Evolutionary conservation across 129 eudicot genomes (phyloP).

Genomic region (Glebionis coronaria): DNA sequence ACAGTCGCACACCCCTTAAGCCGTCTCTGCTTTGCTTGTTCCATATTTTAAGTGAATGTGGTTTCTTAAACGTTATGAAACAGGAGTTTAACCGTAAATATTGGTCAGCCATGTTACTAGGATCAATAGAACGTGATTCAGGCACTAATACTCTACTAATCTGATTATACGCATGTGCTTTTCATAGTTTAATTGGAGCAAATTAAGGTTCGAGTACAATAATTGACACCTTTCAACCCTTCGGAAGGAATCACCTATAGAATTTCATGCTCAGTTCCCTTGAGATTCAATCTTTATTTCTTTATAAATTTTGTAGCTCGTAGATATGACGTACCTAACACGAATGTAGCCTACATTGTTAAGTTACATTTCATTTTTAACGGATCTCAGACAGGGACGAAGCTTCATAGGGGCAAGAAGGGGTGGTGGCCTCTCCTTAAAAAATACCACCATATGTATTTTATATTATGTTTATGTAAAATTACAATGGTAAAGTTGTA

Average conservation of each 20-base stretch:
- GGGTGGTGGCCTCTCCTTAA: too few relatives aligned
- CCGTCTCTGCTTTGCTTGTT: background rate
- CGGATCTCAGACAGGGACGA: background rate
- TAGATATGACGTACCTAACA: background rate
- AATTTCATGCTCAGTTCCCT: background rate
- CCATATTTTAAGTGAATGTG: background rate
- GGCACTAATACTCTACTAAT: background rate
- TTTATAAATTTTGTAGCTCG: background rate
- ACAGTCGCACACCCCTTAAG: too few relatives aligned
- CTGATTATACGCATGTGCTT: constrained; percentile 18
- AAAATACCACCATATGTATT: too few relatives aligned
- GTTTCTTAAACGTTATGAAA: background rate
- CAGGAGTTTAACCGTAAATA: background rate
- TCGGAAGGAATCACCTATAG: background rate
- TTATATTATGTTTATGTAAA: too few relatives aligned
- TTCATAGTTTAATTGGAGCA: constrained; percentile 12
- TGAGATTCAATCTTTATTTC: background rate
- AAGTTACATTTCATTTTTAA: too few relatives aligned
- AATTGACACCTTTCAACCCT: constrained; percentile 10
- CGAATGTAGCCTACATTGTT: background rate
- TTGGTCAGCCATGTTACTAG: constrained; percentile 14
- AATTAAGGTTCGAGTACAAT: constrained; percentile 10
- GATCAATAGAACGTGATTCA: constrained; percentile 8
- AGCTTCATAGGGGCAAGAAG: too few relatives aligned
- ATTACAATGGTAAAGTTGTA: too few relatives aligned